Evolutionary conservation across 306 rosid species (phyloP), one percentile per base, ranked within the genome.

Genomic region (Prunus mira): DNA sequence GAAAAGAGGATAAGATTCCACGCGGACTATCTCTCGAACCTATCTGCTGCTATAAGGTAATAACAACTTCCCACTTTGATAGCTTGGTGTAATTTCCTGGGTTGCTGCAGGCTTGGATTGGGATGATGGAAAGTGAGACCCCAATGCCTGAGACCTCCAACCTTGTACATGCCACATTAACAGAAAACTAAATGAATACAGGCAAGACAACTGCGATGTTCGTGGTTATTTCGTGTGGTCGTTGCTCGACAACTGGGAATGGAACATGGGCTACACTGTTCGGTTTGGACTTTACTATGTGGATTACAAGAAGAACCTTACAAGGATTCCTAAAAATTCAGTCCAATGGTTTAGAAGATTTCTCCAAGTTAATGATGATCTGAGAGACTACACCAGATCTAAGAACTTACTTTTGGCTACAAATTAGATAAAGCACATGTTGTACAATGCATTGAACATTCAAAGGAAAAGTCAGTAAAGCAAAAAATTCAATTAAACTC

Each of bases 211-310:
- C 65, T 92, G 97, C 67, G 86, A 94, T 63, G 89, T 94, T 3
- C 82, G 80, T 2, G 98, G 98, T 65, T 94, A 94, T 83, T 94
- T 88, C 67, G 96, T 88, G 69, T 94, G 98, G 98, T 92, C 98
- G 30, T 83, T 94, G 83, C 96, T 94, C 41, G 98, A 94, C 79
- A 94, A 91, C 75, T 94, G 98, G 98, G 95, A 94, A 74, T 94
- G 98, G 97, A 94, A 94, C 82, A 18, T 83, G 87, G 98, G 98
- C 34, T 94, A 86, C 60, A 89, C 91, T 9, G 93, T 87, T n/a
- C 86, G 97, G 6, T 94, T 94, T 56, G 98, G 96, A 11, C 97
- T 94, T 50, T 94, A 90, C 81, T 94, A 86, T 58, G 96, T 92
- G 30, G 97, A 92, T 80, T 94, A 84, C 87, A 87, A 80, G 82